Evolutionary conservation across 352 stramenopile species (phyloP), one percentile per base, ranked within the genome.

Genomic region (Phytopythium sindhum): DNA sequence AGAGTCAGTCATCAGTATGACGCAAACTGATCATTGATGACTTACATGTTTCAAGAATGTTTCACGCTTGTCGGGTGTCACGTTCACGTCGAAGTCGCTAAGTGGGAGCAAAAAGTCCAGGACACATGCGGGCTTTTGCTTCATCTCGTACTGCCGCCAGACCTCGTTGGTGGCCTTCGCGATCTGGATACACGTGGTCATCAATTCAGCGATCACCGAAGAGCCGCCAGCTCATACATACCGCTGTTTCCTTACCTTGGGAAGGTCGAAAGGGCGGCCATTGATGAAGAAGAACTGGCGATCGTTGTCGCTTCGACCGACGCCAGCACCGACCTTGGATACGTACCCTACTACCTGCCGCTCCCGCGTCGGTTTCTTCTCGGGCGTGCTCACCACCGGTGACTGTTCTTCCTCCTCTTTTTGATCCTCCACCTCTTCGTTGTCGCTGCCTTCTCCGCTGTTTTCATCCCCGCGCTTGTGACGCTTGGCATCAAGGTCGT

Each of bases 241-340:
- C n/a, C 15, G 39, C 53, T 51, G 29, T 17, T 3, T 24, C 26
- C 26, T 11, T 45, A 85, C 72, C 64, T 93, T 93, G 17, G 96
- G 92, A 12, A 98, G 67, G 60, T 99, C 95, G 52, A 99, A 95
- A 0, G 96, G 97, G 10, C 97, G 84, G 14, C 90, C 88, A 73
- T 99, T 99, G 44, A 99, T 92, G 72, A 95, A 98, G 60, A 98
- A 95, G 66, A 98, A 98, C 72, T 99, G 96, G 4, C 85, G 77
- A 61, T 98, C 91, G 59, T 96, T 92, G 57, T 97, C 88, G 50
- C 80, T 86, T 45, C 85, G 68, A 4, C 85, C 86, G 24, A 92
- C 82, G 28, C 87, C 88, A 42, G 66, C 76, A 39, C 84, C 84
- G 21, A 90, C 75, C 44, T 78, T 84, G 1, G 82, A 94, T 19